These are phyloP conservation scores for Steccherinum ochraceum DNA, from an alignment of 768 basidiomycete species.

Conservation along the genomic window DNA sequence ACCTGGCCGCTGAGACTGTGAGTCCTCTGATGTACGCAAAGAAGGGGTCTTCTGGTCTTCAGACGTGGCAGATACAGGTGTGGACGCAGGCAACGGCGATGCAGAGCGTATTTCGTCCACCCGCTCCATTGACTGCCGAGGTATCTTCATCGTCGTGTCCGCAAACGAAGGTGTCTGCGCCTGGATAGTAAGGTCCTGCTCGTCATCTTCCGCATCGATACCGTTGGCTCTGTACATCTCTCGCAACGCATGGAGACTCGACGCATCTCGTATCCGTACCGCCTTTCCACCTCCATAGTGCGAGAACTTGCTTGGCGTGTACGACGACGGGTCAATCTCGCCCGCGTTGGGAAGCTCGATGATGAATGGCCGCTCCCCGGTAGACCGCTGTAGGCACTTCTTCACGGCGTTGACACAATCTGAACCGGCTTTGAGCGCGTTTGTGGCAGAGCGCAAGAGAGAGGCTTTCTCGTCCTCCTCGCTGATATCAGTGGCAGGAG, in stretches of 20 bases:
- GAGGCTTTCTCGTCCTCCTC: slow-evolving; percentile 81
- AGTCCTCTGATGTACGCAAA: slow-evolving; percentile 22
- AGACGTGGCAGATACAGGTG: neutral
- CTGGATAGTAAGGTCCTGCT: slow-evolving; percentile 60
- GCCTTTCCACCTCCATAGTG: slow-evolving; percentile 12
- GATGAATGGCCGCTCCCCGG: slow-evolving; percentile 57
- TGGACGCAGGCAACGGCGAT: neutral
- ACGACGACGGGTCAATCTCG: slow-evolving; percentile 36
- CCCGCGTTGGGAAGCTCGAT: slow-evolving; percentile 52
- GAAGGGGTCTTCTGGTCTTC: slow-evolving; percentile 32
- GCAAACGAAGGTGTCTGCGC: slow-evolving; percentile 31
- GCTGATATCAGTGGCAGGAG: slow-evolving; percentile 37
- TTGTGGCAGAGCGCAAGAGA: slow-evolving; percentile 80
- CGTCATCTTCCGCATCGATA: slow-evolving; percentile 33
- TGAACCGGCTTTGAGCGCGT: slow-evolving; percentile 78
- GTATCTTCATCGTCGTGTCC: slow-evolving; percentile 9
- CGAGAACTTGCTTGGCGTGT: slow-evolving; percentile 45
- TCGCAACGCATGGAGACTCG: slow-evolving; percentile 26
- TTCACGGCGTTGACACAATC: slow-evolving; percentile 87
- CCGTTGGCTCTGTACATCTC: slow-evolving; percentile 27
- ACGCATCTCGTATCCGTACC: slow-evolving; percentile 23
- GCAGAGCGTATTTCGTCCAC: neutral
- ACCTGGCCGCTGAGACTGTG: neutral
- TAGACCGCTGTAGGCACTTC: slow-evolving; percentile 64
- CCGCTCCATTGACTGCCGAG: neutral